Percentiles rank a stretch among this genome's conserved stretches.
Conservation (phyloP, 2,329 filamentous ascomycete species). For the Lachnellula cervina region DNA sequence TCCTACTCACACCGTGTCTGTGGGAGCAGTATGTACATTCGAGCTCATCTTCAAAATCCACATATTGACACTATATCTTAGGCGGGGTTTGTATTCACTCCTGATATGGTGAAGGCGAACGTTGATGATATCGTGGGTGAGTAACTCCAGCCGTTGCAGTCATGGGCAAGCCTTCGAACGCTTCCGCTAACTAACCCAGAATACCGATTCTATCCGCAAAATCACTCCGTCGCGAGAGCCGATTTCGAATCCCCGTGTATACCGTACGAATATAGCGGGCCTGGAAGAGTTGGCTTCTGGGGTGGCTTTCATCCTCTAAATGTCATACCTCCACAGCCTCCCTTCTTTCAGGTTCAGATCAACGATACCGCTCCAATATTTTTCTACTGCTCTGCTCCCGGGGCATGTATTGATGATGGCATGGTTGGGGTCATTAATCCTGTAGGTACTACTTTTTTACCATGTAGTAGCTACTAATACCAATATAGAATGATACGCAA, state of each 20-base stretch:
- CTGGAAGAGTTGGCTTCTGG: constrained; percentile 48
- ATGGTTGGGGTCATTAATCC: constrained; percentile 81
- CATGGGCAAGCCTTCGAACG: not conserved
- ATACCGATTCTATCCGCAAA: constrained; percentile 58
- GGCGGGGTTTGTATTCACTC: constrained; percentile 18
- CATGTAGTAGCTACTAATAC: not conserved
- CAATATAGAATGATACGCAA: constrained; percentile 19
- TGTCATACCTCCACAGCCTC: constrained; percentile 31
- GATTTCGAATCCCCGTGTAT: constrained; percentile 55
- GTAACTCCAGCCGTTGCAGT: not conserved
- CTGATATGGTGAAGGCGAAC: constrained; percentile 16
- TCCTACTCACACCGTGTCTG: constrained; percentile 1
- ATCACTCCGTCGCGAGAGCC: constrained; percentile 58
- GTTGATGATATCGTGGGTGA: constrained; percentile 24
- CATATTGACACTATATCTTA: constrained; percentile 3
- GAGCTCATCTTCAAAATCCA: not conserved
- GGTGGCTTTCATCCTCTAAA: constrained; percentile 45
- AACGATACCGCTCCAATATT: constrained; percentile 62
- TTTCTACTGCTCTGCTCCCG: constrained; percentile 65
- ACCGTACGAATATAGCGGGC: constrained; percentile 50
- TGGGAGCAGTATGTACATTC: constrained; percentile 3
- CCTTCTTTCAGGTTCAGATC: constrained; percentile 42
- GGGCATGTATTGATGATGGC: constrained; percentile 56
- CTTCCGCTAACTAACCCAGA: constrained; percentile 15
- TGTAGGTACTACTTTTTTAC: constrained; percentile 34